Base-by-base conservation (phyloP, 306 rosid genomes). In the Glycine tomentella region DNA sequence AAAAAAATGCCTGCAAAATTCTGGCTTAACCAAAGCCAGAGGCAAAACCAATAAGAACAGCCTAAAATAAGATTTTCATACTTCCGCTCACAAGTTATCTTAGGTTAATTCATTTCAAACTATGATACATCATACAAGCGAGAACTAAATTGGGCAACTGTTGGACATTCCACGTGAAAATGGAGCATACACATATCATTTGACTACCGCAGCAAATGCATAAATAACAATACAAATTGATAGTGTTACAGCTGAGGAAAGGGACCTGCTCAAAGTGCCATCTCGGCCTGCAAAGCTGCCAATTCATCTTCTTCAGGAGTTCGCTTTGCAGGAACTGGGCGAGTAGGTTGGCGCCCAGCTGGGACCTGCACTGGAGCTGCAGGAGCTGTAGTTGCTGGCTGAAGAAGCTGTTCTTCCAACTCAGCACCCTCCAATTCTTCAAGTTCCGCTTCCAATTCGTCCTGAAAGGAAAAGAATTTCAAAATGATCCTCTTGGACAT, bases 221-320 rank as follows among this genome's bases (percentile, higher is more conserved):
- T 46, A 5, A 72, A 65, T 49, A 65, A 62, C 15, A 15, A 68
- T 20, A 65, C 2, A 57, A 25, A 44, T 68, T 10, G 31, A 50
- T 77, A 58, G 68, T 66, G 72, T 65, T 76, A 81, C 76, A 80
- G 83, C 77, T 61, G 53, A 77, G 69, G 38, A 83, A 76, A 76
- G 15, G 81, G 72, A 91, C 91, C 91, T 83, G 85, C 89, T 91
- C 86, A 95, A 69, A 95, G 97, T 25, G 98, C 98, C 99, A 95
- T 92, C 94, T 95, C 99, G 58, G 98, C 99, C 87, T 93, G 99
- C 86, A 93, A 85, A 44, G 99, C 99, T 51, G 94, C 99, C 84
- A 95, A 84, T 86, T 95, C 98, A 82, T 91, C 97, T 62, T 95
- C 99, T 84, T 95, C 99, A 7, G 91, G 92, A 77, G 97, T 93